phyloP scores from a whole-genome alignment of 345 rosid species.

The Brassica incana region DNA sequence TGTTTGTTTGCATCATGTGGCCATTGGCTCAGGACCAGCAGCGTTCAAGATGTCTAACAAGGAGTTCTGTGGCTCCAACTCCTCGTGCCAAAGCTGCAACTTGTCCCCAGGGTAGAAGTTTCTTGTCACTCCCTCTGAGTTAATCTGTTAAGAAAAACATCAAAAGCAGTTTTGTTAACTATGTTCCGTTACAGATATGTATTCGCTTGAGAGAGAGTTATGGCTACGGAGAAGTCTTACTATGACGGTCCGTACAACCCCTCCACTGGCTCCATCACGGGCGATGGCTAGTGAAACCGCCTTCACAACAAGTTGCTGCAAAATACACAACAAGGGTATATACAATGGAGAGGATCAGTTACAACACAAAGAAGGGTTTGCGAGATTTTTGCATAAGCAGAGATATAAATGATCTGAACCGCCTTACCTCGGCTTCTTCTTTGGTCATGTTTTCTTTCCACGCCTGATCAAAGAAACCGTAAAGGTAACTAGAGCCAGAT shows the following conservation, averaged over 20 bases:
- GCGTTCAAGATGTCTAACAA: conserved; percentile 63
- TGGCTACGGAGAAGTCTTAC: conserved; percentile 48
- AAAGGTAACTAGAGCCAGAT: conserved; percentile 90
- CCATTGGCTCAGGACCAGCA: conserved; percentile 81
- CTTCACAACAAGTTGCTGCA: conserved; percentile 90
- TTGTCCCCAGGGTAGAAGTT: conserved; percentile 86
- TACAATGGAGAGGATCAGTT: conserved; percentile 1
- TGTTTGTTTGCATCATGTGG: conserved; percentile 35
- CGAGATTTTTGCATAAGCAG: neutral
- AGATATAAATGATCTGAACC: neutral
- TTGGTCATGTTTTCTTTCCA: conserved; percentile 97
- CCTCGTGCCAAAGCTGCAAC: conserved; percentile 91
- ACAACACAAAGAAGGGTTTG: neutral
- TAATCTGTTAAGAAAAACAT: conserved; percentile 52
- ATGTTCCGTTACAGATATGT: neutral
- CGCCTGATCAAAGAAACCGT: conserved; percentile 94
- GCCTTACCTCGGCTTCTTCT: conserved; percentile 94
- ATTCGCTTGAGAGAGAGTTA: neutral
- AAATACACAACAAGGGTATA: neutral
- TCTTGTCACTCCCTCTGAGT: conserved; percentile 82
- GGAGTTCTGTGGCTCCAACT: conserved; percentile 75
- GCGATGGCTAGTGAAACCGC: conserved; percentile 94
- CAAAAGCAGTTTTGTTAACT: conserved; percentile 3
- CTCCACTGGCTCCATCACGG: conserved; percentile 98
- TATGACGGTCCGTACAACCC: conserved; percentile 88